A percentile compares a stretch with the other conserved stretches of the same genome.
Evolutionary conservation across 495 filamentous ascomycete species (phyloP).

Genomic region (Aspergillus biplanus): DNA sequence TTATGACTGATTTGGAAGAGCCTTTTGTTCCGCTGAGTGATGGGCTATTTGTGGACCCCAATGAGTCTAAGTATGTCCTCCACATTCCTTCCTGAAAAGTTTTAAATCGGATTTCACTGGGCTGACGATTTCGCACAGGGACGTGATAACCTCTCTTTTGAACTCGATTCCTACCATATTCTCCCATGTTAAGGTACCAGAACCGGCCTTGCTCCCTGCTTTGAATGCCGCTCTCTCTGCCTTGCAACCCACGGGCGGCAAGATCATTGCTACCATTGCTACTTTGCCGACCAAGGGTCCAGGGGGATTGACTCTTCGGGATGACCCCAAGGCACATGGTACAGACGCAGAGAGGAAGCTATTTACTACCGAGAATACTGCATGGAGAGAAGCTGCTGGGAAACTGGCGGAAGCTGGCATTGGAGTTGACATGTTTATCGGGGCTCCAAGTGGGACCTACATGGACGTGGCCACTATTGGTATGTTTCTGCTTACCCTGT

Average conservation of each 20-base stretch:
- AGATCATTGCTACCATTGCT: constrained; percentile 84
- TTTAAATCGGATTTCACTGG: neutral
- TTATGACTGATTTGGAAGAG: constrained; percentile 97
- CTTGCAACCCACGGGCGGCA: constrained; percentile 84
- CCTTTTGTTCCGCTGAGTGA: constrained; percentile 93
- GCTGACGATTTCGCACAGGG: constrained; percentile 40
- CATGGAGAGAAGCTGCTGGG: constrained; percentile 78
- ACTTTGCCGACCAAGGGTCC: constrained; percentile 90
- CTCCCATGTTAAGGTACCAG: constrained; percentile 81
- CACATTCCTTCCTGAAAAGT: neutral
- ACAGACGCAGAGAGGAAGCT: constrained; percentile 93
- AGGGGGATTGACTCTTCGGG: constrained; percentile 77
- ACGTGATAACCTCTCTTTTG: constrained; percentile 84
- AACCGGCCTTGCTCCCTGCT: constrained; percentile 82
- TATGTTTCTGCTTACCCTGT: constrained; percentile 42
- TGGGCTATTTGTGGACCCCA: constrained; percentile 93
- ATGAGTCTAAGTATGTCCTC: constrained; percentile 74
- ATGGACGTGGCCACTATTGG: constrained; percentile 94
- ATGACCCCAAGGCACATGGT: constrained; percentile 83
- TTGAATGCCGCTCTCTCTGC: constrained; percentile 81
- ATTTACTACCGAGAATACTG: constrained; percentile 85
- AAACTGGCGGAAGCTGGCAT: constrained; percentile 89
- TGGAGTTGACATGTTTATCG: constrained; percentile 92
- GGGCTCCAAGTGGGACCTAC: constrained; percentile 84
- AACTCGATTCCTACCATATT: constrained; percentile 81